Percentiles rank a stretch among this genome's conserved stretches.
Evolutionary conservation across 768 basidiomycete species (phyloP).

Genomic region (Leucocoprinus birnbaumii): DNA sequence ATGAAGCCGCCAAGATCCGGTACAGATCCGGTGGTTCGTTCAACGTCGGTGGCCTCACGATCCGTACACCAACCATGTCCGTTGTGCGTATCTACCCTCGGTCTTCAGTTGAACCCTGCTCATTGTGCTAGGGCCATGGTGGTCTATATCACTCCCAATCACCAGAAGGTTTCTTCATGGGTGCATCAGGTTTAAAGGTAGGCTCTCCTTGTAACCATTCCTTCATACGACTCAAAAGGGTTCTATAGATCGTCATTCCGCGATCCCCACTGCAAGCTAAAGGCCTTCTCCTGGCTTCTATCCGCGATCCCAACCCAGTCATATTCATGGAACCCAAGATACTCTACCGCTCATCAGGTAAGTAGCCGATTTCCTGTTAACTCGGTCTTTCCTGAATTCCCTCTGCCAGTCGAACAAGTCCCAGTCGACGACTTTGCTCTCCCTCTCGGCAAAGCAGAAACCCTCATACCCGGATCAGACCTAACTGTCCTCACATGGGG

Average conservation of each 20-base stretch:
- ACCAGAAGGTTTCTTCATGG: conserved; percentile 93
- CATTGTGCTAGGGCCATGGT: conserved; percentile 59
- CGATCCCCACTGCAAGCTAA: conserved; percentile 96
- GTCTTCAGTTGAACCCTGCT: background rate
- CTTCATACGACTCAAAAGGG: conserved; percentile 11
- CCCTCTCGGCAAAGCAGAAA: conserved; percentile 82
- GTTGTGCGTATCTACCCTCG: conserved; percentile 50
- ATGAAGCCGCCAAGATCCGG: conserved; percentile 91
- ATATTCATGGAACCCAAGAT: conserved; percentile 96
- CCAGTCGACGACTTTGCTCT: conserved; percentile 84
- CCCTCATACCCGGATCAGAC: conserved; percentile 70
- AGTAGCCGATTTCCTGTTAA: background rate
- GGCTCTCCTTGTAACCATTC: background rate
- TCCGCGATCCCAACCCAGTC: conserved; percentile 91
- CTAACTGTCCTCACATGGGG: conserved; percentile 92
- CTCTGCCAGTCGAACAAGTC: conserved; percentile 90
- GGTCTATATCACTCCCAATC: conserved; percentile 94
- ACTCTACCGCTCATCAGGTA: conserved; percentile 86
- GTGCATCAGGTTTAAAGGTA: conserved; percentile 86
- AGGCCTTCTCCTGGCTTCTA: conserved; percentile 80
- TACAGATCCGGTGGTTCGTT: conserved; percentile 87
- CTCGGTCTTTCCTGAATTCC: conserved; percentile 2
- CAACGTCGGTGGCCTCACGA: conserved; percentile 79
- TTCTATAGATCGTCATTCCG: conserved; percentile 75
- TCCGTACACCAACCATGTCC: conserved; percentile 86